Base-by-base conservation (phyloP, 2,329 filamentous ascomycete genomes). In the Apiospora marii region DNA sequence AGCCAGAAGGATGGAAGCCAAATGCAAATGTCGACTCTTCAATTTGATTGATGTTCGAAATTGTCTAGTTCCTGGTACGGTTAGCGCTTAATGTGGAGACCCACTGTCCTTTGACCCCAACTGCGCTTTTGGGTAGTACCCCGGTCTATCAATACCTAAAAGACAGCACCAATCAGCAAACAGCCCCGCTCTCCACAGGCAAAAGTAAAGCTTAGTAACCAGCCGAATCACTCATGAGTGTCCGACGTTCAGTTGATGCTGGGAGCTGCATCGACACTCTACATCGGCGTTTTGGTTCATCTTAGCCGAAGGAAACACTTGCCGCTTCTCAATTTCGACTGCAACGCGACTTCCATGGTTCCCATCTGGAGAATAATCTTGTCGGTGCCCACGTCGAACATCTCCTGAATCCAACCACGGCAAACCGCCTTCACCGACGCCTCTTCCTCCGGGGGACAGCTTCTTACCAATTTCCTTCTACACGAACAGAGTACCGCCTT, bases 201-300 rank as follows among this genome's bases (percentile, higher is more conserved):
- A 37, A 64, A 64, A 64, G 58, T 37, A 30, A 37, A 37, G 53
- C 58, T 64, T 64, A 64, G 58, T 64, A 64, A 64, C 58, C 34
- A n/a, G 41, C 34, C 12, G 1, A 41, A 41, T n/a, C 58, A 41
- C 34, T 41, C 34, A 22, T 41, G 22, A 10, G 30, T 10, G 37
- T 64, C 58, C 19, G 6, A 64, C 58, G 30, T 41, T 64, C 58
- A 64, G 58, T 64, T 64, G 34, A 41, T 22, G 30, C 53, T 30
- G 30, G 16, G 30, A 61, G 14, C 53, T 61, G 30, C 53, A 61
- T 61, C 53, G 30, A 37, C 27, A 37, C 53, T 12, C 13, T 0
- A 61, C 34, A 16, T 34, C 34, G 53, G 27, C 16, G 22, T 41
- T 64, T 41, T 34, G 34, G 30, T 64, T 41, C 19, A 41, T 22